Base-by-base conservation (phyloP, 2,329 filamentous ascomycete genomes). In the Arachnomyces sp. region DNA sequence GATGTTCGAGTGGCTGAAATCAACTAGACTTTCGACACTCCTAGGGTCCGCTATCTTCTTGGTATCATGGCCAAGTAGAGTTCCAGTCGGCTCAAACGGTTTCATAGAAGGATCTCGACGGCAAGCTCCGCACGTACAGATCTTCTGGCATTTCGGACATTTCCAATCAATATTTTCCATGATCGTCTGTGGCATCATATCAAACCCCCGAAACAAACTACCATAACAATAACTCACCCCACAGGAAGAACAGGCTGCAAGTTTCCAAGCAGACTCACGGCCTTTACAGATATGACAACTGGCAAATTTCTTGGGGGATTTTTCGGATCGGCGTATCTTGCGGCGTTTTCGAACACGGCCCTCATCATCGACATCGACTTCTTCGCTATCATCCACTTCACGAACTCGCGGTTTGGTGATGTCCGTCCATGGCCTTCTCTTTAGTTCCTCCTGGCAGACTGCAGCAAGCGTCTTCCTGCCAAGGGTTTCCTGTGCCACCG, bases 371-470 rank as follows among this genome's bases (percentile, higher is more conserved):
- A 68, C 65, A 8, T 68, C 61, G 18, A 68, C 63, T n/a, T 61
- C 60, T 7, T 59, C 58, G 2, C 60, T 59, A 8, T 55, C 58
- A 17, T 61, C 55, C 17, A 61, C 44, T 32, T 48, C 41, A 31
- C 47, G 31, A 30, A 50, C 54, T 3, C 59, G 62, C 3, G 76
- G 73, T 49, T 84, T 83, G 7, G 77, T 83, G 36, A 88, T 80
- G 53, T 95, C 86, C 14, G 82, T 82, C 72, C 82, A 95, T 0
- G 90, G 89, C 28, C 92, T 76, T 39, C 75, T 68, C 47, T 76
- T 79, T 12, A 96, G 68, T 52, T 94, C 86, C 49, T 93, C 84
- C 59, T 95, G 90, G 58, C 89, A 96, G n/a, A 96, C 81, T 52
- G 95, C 83, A 4, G 90, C 90, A 6, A 94, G 70, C 0, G 88